A percentile compares a stretch with the other conserved stretches of the same genome.
Conservation (phyloP, 2,329 filamentous ascomycete species). For the Orbilia oligospora region DNA sequence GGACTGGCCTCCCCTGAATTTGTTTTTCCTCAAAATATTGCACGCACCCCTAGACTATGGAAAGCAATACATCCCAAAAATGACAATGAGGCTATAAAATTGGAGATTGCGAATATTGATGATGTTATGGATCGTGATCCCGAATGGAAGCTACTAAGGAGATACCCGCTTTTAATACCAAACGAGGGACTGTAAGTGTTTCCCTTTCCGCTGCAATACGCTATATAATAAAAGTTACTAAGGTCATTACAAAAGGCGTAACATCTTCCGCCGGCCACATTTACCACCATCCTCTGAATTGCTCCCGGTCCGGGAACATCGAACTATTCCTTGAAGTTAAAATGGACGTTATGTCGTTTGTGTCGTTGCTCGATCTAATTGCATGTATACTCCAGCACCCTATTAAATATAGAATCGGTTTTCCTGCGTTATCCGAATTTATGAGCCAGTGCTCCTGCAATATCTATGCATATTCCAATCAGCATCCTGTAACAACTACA, state of each 20-base stretch:
- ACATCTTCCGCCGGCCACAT: background rate
- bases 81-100: background rate
- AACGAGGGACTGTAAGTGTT: background rate
- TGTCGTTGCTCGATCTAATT: too few relatives aligned
- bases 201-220: background rate
- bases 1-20: background rate
- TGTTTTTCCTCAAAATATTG: too few relatives aligned
- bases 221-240: background rate
- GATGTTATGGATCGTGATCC: background rate
- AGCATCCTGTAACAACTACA: too few relatives aligned
- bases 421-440: too few relatives aligned
- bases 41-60: background rate
- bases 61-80: background rate
- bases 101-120: background rate
- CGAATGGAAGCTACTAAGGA: background rate
- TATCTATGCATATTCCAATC: too few relatives aligned
- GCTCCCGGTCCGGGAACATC: too few relatives aligned
- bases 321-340: too few relatives aligned
- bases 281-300: background rate
- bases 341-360: too few relatives aligned
- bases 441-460: too few relatives aligned
- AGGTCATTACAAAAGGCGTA: background rate
- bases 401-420: too few relatives aligned
- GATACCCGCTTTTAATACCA: background rate
- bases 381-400: too few relatives aligned